Percentiles rank a stretch among this genome's conserved stretches.
These are phyloP conservation scores for Trichocomaceae sp. DNA, from an alignment of 2,329 filamentous ascomycete genomes.

Conservation along the genomic window DNA sequence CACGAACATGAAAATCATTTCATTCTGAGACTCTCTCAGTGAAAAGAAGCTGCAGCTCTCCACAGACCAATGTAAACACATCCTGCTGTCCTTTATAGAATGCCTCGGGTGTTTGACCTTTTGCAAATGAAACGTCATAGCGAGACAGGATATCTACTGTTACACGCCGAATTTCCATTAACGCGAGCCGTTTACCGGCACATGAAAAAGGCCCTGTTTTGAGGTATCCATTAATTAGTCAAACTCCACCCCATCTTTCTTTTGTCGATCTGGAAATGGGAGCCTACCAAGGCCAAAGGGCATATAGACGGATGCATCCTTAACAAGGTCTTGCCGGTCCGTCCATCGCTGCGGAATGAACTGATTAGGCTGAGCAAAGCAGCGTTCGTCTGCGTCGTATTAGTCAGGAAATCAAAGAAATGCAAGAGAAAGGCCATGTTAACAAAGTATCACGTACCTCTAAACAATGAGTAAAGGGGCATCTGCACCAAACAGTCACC, in stretches of 20 bases:
- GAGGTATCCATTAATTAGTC: not conserved
- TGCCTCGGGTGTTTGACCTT: conserved; percentile 10
- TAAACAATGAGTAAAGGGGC: conserved; percentile 17
- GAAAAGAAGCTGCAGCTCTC: conserved; percentile 8
- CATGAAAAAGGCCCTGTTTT: conserved; percentile 5
- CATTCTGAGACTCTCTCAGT: conserved; percentile 2
- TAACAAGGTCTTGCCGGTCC: conserved; percentile 5
- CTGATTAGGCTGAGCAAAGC: conserved; percentile 5
- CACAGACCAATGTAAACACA: conserved; percentile 11
- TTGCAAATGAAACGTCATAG: conserved; percentile 10
- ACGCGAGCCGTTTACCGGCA: conserved; percentile 9
- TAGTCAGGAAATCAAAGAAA: not conserved
- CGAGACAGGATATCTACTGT: conserved; percentile 7
- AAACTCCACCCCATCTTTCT: not conserved
- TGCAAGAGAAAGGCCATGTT: too few relatives aligned
- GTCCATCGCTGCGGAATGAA: conserved; percentile 13
- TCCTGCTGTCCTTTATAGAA: conserved; percentile 12
- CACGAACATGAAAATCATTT: not conserved
- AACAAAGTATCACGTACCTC: conserved; percentile 13
- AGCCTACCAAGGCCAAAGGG: conserved; percentile 11
- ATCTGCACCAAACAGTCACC: conserved; percentile 14
- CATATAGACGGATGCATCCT: conserved; percentile 3
- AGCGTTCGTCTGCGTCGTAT: conserved; percentile 6
- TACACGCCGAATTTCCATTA: conserved; percentile 11
- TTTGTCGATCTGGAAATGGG: not conserved